phyloP scores from a whole-genome alignment of 352 stramenopile genomes.

The Pythium periplocum region DNA sequence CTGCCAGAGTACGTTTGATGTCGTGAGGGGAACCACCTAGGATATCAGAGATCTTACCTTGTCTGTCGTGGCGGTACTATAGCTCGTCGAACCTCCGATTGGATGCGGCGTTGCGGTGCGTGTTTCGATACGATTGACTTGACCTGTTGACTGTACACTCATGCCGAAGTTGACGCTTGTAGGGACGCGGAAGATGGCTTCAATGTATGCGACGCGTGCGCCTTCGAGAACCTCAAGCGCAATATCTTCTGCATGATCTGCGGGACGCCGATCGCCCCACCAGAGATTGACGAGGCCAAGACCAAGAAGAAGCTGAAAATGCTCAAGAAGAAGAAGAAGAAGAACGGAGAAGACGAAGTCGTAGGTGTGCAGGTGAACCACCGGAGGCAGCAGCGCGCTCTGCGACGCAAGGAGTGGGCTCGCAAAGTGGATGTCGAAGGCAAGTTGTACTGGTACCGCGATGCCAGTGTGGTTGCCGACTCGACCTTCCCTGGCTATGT shows the following conservation, averaged over 20 bases:
- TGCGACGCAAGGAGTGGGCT: conserved; percentile 20
- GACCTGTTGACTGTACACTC: too few species aligned
- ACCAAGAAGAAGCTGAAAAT: conserved; percentile 5
- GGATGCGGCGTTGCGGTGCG: neutral
- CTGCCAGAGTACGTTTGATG: too few species aligned
- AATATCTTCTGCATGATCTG: conserved; percentile 38
- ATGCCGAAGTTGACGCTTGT: too few species aligned
- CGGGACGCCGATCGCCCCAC: conserved; percentile 10
- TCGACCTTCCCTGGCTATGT: conserved; percentile 5
- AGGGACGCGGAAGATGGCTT: conserved; percentile 31
- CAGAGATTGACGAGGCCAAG: conserved; percentile 3
- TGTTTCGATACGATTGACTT: neutral
- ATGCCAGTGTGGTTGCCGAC: neutral
- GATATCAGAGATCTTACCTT: too few species aligned
- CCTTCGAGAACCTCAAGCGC: conserved; percentile 34
- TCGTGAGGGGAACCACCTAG: too few species aligned
- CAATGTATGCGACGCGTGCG: conserved; percentile 24
- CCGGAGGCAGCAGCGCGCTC: conserved; percentile 10
- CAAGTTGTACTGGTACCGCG: conserved; percentile 15
- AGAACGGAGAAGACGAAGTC: too few species aligned
- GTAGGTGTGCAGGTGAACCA: neutral
- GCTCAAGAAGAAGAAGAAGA: too few species aligned
- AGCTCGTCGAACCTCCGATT: neutral
- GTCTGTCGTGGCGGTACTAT: too few species aligned
- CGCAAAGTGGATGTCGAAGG: conserved; percentile 16